A percentile compares a stretch with the other conserved stretches of the same genome.
Evolutionary conservation across 2,329 filamentous ascomycete species (phyloP).

Genomic region (Tolypocladium capitatum): DNA sequence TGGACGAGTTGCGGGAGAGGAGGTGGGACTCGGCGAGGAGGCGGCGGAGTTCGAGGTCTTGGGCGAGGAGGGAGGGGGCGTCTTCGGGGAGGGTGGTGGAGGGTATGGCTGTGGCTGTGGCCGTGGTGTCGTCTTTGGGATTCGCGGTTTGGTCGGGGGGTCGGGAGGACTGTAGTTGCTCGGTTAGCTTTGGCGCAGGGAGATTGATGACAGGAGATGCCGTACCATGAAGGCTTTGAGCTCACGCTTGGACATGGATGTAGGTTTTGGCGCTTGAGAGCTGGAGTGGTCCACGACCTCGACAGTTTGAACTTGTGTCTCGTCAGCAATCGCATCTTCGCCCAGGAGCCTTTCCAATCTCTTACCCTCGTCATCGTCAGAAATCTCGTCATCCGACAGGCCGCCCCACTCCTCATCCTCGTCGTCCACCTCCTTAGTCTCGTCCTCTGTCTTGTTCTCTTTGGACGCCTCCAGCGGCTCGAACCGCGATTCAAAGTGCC

Average conservation of each 20-base stretch:
- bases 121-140: conserved; percentile 8
- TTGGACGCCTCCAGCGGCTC: conserved; percentile 46
- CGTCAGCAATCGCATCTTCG: conserved; percentile 5
- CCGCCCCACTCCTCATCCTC: conserved; percentile 16
- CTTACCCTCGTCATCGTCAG: conserved; percentile 11
- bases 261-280: conserved; percentile 20
- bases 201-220: background rate
- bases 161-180: conserved; percentile 29
- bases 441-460: background rate
- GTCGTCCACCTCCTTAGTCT: conserved; percentile 13
- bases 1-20: conserved; percentile 35
- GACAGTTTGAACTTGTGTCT: conserved; percentile 17
- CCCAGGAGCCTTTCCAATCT: background rate
- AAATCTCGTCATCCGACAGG: conserved; percentile 14
- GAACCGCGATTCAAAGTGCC: conserved; percentile 82
- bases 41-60: conserved; percentile 84
- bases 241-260: conserved; percentile 50
- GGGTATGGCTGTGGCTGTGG: conserved; percentile 13
- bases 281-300: conserved; percentile 50
- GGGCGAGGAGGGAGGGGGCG: conserved; percentile 60
- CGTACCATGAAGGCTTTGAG: conserved; percentile 65
- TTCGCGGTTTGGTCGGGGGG: conserved; percentile 25
- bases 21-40: conserved; percentile 87
- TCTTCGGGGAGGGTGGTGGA: conserved; percentile 36
- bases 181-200: conserved; percentile 2